Conservation (phyloP, 2,329 filamentous ascomycete species). For the Aspergillus neoniger region DNA sequence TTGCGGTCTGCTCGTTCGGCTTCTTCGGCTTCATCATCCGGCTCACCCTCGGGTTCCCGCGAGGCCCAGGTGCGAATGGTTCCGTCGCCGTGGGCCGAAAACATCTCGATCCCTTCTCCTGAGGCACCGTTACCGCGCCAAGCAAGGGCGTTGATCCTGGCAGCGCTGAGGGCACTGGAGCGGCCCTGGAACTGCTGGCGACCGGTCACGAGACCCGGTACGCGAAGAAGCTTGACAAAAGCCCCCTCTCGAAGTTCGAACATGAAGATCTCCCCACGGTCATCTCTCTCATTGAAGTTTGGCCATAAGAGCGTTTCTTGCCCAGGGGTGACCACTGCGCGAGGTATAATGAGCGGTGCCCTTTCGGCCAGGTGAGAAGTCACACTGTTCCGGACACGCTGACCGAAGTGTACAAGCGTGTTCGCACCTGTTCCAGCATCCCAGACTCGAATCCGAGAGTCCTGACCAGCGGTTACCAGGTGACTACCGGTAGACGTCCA, state of each 20-base stretch:
- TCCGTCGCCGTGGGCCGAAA: conserved; percentile 81
- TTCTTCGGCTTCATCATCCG: conserved; percentile 48
- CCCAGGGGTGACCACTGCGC: conserved; percentile 55
- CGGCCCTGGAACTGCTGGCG: conserved; percentile 41
- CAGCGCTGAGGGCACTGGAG: conserved; percentile 53
- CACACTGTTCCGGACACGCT: conserved; percentile 70
- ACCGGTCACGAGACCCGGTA: conserved; percentile 56
- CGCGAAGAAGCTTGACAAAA: conserved; percentile 69
- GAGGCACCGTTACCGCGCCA: conserved; percentile 69
- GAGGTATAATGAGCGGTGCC: conserved; percentile 65
- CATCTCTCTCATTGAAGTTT: conserved; percentile 70
- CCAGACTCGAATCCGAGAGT: conserved; percentile 85
- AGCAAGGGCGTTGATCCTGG: conserved; percentile 71
- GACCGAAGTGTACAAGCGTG: conserved; percentile 84
- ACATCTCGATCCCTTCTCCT: conserved; percentile 66
- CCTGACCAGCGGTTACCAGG: conserved; percentile 79
- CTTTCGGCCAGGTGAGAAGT: conserved; percentile 61
- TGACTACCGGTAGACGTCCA: conserved; percentile 81
- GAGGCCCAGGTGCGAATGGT: conserved; percentile 80
- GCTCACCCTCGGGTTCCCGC: conserved; percentile 52
- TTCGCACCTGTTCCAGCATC: conserved; percentile 78
- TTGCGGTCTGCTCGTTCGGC: conserved; percentile 56
- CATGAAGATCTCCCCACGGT: conserved; percentile 68
- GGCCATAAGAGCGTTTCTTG: conserved; percentile 76
- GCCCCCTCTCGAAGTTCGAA: conserved; percentile 78